phyloP scores from a whole-genome alignment of 306 rosid genomes.

The Malus sieversii region DNA sequence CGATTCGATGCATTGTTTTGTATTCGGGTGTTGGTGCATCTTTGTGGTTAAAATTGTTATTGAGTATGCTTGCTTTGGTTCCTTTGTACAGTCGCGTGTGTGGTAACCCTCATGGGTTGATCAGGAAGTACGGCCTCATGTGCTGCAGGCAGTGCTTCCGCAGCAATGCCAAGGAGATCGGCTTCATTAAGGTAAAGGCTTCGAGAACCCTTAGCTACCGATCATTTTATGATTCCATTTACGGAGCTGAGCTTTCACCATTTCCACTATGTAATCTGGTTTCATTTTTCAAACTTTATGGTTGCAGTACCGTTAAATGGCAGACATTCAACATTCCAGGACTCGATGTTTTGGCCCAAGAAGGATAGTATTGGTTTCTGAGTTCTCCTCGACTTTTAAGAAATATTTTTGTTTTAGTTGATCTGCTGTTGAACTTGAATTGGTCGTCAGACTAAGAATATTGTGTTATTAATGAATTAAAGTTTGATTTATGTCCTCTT shows the following conservation, averaged over 20 bases:
- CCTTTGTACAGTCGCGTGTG: constrained; percentile 34
- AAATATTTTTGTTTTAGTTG: constrained; percentile 8
- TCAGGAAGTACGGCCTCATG: constrained; percentile 89
- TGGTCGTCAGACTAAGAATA: constrained; percentile 6
- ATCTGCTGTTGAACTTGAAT: constrained; percentile 20
- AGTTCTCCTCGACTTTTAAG: constrained; percentile 17
- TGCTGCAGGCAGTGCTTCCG: constrained; percentile 99
- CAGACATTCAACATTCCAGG: not conserved
- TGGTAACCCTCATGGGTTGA: constrained; percentile 83
- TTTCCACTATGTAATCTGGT: not conserved
- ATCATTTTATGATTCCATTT: not conserved
- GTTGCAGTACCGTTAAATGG: constrained; percentile 70
- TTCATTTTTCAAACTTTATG: not conserved
- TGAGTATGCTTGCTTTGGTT: not conserved
- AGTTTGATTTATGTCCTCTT: not conserved
- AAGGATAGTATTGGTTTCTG: not conserved
- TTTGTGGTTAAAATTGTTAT: not conserved
- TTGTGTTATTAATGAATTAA: constrained; percentile 6
- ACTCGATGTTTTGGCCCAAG: constrained; percentile 6
- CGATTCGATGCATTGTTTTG: too few species aligned
- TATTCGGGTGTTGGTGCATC: not conserved
- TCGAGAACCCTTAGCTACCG: not conserved
- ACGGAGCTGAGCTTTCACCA: not conserved
- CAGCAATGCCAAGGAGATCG: constrained; percentile 95
- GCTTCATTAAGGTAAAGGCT: constrained; percentile 68